Conservation (phyloP, 129 eudicot species). For the Lactuca saligna region DNA sequence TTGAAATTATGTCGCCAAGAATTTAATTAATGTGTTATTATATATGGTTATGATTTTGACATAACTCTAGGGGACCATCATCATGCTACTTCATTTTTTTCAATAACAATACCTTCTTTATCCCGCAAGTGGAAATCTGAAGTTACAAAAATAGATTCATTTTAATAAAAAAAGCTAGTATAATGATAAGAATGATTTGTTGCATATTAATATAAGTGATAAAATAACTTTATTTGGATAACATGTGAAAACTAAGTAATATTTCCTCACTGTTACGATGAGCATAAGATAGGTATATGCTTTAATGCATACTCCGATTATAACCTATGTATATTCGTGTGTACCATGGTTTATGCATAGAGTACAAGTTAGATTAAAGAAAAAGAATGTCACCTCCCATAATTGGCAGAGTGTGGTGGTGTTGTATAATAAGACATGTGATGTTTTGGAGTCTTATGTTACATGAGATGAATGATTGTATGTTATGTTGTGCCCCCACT, state of each 20-base stretch:
- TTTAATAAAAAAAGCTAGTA: no score
- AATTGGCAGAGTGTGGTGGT: constrained; percentile 2
- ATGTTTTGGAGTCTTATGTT: constrained; percentile 25
- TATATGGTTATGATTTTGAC: not conserved
- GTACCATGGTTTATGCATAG: not conserved
- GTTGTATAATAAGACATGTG: constrained; percentile 15
- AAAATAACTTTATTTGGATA: no score
- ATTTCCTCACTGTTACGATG: no score
- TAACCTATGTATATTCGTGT: not conserved
- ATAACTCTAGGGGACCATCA: not conserved
- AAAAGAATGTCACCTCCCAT: constrained; percentile 1
- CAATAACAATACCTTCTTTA: not conserved
- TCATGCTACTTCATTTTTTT: not conserved
- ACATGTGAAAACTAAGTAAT: no score
- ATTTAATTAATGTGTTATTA: not conserved
- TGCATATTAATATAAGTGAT: no score
- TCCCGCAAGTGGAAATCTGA: not conserved
- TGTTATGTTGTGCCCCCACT: constrained; percentile 18
- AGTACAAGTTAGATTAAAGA: not conserved
- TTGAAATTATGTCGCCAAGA: not conserved
- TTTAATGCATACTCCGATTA: no score
- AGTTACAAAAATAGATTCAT: not conserved
- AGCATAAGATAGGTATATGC: no score
- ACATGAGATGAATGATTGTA: constrained; percentile 16
- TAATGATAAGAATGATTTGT: no score